Evolutionary conservation across 2,329 filamentous ascomycete genomes (phyloP), one percentile per base, ranked within the genome.

Genomic region (Macrophomina phaseolina): DNA sequence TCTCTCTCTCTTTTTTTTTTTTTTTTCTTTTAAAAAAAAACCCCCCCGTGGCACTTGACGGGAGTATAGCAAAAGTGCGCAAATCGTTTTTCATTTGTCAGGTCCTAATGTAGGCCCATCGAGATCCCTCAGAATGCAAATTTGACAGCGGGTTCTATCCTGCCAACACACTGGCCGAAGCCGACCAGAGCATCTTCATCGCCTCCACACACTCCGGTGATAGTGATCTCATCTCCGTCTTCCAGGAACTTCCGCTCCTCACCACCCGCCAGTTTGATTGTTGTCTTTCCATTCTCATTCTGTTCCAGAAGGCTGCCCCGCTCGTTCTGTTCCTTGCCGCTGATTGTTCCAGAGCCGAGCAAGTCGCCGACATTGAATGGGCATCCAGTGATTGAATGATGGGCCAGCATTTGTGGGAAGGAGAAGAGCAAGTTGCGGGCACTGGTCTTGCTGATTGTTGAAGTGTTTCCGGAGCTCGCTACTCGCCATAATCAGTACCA

Each of bases 401-500:
- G 91, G 1, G 91, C 87, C 48, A 94, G 82, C 91, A 94, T 93
- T 76, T 94, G 91, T 4, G 90, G 86, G 79, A 94, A 94, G 0
- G 90, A 93, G 84, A 89, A 94, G n/a, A 94, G 82, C 11, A 94
- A 82, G 73, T 94, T 86, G 70, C 83, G 86, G 9, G 88, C 67
- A 84, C 90, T 68, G 84, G 90, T 68, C 79, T 83, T 74, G 1
- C 85, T 82, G 55, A 94, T 85, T 0, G 85, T 86, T 0, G 86
- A 88, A 0, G 84, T 80, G 60, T 81, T 80, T 36, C 84, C 84
- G 9, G 82, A 81, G 46, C 78, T 73, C 40, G 81, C 80, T 75
- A 71, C 68, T 23, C 8, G n/a, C 4, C 11, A 9, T 5, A 23
- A 58, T 77, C 63, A 76, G 72, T n/a, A 34, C 9, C n/a, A 12